Base-by-base conservation (phyloP, 2,329 filamentous ascomycete genomes). In the Aspergillus sp. region DNA sequence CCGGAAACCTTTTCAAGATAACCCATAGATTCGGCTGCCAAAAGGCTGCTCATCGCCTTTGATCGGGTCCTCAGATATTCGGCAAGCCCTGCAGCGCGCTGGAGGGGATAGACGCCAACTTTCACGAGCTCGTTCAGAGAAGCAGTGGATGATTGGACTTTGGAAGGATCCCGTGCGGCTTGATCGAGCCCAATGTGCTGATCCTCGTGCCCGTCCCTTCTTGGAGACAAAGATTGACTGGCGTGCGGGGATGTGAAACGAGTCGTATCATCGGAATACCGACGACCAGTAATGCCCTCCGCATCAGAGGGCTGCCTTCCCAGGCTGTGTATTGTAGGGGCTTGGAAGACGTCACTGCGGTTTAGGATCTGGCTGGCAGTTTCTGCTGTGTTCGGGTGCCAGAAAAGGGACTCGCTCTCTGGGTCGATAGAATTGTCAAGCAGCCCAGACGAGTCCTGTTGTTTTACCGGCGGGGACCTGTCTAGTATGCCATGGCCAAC, bases 1-100 rank as follows among this genome's bases (percentile, higher is more conserved):
- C 90, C 91, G 0, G 91, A 95, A 0, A 97, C 90, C 67, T 96
- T 97, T 62, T 94, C 90, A 27, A 95, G 85, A 63, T 97, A 97
- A 1, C 89, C 90, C 84, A 95, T 95, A 0, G 91, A 94, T 65
- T 96, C 90, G 0, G 85, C 88, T 5, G 91, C 88, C 41, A 97
- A 72, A 7, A 95, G 72, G 23, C 77, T 88, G 51, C 88, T 88
- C 83, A 97, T 88, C 30, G 83, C 82, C 56, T 87, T 86, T 19
- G 89, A 85, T 19, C 86, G 83, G 48, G 79, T 85, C 61, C 86
- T 88, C 45, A 96, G 74, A 62, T 90, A 95, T 42, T 84, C 88
- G 7, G 90, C 89, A 62, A 95, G 80, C 1, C 85, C 84, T 7
- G 87, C 86, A 1, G 90, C 91, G 51, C 88, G 83, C 66, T 94